phyloP scores from a whole-genome alignment of 495 filamentous ascomycete species.

The Amniculicola lignicola region DNA sequence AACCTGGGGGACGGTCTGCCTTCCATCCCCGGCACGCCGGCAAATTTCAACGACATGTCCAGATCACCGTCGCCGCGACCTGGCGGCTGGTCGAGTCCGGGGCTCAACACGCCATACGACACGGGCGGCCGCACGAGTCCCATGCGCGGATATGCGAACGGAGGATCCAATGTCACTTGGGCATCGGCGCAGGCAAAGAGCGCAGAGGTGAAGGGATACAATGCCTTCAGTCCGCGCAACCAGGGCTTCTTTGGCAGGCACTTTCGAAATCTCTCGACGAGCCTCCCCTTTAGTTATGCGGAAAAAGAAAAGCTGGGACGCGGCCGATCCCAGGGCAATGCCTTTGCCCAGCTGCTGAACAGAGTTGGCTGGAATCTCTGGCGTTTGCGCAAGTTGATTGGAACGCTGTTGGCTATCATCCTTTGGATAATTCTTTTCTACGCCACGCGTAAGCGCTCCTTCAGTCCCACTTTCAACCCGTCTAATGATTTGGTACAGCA shows the following conservation, averaged over 20 bases:
- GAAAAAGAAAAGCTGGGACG: constrained; percentile 76
- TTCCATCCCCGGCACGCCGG: constrained; percentile 37
- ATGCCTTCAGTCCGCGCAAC: constrained; percentile 74
- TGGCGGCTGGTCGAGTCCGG: constrained; percentile 85
- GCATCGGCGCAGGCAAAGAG: constrained; percentile 72
- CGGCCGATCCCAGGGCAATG: constrained; percentile 41
- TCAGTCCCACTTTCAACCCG: constrained; percentile 49
- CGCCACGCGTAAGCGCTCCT: constrained; percentile 59
- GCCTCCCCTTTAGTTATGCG: constrained; percentile 65
- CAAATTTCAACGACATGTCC: constrained; percentile 60
- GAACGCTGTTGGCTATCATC: constrained; percentile 59
- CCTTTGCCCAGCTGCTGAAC: constrained; percentile 33
- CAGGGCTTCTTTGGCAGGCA: constrained; percentile 80
- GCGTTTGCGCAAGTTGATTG: constrained; percentile 57
- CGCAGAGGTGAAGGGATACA: constrained; percentile 71
- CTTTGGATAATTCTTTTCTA: constrained; percentile 64
- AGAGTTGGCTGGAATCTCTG: constrained; percentile 46
- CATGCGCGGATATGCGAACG: constrained; percentile 46
- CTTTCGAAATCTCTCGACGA: constrained; percentile 68
- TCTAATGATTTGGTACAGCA: constrained; percentile 38
- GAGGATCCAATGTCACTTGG: constrained; percentile 66
- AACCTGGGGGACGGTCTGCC: constrained; percentile 22
- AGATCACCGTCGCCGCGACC: constrained; percentile 79
- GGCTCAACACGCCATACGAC: constrained; percentile 58
- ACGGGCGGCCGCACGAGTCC: constrained; percentile 69